Evolutionary conservation across 2,329 filamentous ascomycete species (phyloP).

Genomic region (Cyanodermella asteris): DNA sequence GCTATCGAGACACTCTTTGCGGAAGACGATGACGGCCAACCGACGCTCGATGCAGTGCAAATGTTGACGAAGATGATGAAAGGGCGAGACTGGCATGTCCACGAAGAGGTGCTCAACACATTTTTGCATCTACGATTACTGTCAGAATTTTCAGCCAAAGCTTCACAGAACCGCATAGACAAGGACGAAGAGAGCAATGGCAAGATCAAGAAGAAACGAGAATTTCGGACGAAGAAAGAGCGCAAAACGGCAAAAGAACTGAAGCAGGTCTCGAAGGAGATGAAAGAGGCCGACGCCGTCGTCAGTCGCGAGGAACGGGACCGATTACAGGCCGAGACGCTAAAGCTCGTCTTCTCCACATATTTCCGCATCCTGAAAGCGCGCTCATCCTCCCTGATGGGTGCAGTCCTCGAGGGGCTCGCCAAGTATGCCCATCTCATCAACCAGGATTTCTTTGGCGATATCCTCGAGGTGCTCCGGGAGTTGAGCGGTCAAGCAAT

Average conservation of each 20-base stretch:
- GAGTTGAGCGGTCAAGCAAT: conserved; percentile 62
- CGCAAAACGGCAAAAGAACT: conserved; percentile 69
- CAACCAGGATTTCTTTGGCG: conserved; percentile 97
- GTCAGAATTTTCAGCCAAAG: conserved; percentile 69
- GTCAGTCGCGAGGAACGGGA: conserved; percentile 86
- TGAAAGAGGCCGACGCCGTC: conserved; percentile 74
- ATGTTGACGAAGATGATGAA: conserved; percentile 92
- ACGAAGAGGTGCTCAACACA: conserved; percentile 72
- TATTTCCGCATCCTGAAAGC: conserved; percentile 91
- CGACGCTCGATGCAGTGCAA: conserved; percentile 67
- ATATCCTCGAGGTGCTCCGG: conserved; percentile 80
- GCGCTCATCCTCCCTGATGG: conserved; percentile 66
- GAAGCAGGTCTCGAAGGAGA: conserved; percentile 75
- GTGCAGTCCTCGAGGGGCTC: conserved; percentile 84
- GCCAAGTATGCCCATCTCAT: conserved; percentile 90
- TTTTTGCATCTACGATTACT: conserved; percentile 79
- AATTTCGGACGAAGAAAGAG: conserved; percentile 74
- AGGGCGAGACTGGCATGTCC: conserved; percentile 55
- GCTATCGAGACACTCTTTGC: conserved; percentile 64
- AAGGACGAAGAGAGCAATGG: conserved; percentile 25
- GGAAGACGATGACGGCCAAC: conserved; percentile 73
- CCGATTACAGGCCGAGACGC: conserved; percentile 79
- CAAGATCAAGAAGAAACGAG: conserved; percentile 50
- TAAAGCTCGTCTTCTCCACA: conserved; percentile 84
- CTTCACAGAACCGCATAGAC: conserved; percentile 57